These are phyloP conservation scores for Sutorius eximius DNA, from an alignment of 1,284 basidiomycete genomes.

Conservation along the genomic window DNA sequence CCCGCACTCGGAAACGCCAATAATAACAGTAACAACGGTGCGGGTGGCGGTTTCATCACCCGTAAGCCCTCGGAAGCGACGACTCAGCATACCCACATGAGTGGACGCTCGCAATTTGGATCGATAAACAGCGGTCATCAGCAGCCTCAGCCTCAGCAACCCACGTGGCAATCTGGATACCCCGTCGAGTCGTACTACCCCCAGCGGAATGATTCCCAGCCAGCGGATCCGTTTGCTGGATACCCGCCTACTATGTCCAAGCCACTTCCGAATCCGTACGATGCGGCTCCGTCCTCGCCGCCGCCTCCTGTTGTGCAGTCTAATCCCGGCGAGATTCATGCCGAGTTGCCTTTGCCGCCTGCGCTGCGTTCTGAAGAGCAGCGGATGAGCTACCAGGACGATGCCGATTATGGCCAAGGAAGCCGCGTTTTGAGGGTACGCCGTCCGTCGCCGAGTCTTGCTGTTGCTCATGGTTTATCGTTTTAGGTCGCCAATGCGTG, in stretches of 20 bases:
- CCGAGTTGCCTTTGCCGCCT: conserved; percentile 9
- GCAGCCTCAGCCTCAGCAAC: conserved; percentile 13
- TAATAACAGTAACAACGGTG: conserved; percentile 3
- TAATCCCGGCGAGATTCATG: conserved; percentile 13
- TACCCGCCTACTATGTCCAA: conserved; percentile 23
- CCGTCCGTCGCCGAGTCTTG: not conserved
- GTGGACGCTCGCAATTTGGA: conserved; percentile 27
- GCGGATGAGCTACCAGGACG: conserved; percentile 33
- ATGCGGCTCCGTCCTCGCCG: conserved; percentile 1
- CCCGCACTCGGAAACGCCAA: conserved; percentile 8
- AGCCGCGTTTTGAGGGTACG: conserved; percentile 31
- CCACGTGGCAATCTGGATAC: conserved; percentile 26
- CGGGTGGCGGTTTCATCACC: conserved; percentile 8
- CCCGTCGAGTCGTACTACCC: conserved; percentile 29
- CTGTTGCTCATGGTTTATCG: not conserved
- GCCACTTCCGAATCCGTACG: conserved; percentile 29
- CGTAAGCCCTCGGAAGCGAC: conserved; percentile 27
- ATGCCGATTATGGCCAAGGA: conserved; percentile 31
- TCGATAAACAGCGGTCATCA: conserved; percentile 19
- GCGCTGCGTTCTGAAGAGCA: conserved; percentile 19
- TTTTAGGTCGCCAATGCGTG: conserved; percentile 18
- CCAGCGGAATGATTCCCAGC: conserved; percentile 16
- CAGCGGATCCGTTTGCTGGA: conserved; percentile 32
- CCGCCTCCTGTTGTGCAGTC: conserved; percentile 16
- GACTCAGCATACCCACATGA: conserved; percentile 25